These are phyloP conservation scores for Globisporangium mamillatum DNA, from an alignment of 352 stramenopile species.

Conservation along the genomic window DNA sequence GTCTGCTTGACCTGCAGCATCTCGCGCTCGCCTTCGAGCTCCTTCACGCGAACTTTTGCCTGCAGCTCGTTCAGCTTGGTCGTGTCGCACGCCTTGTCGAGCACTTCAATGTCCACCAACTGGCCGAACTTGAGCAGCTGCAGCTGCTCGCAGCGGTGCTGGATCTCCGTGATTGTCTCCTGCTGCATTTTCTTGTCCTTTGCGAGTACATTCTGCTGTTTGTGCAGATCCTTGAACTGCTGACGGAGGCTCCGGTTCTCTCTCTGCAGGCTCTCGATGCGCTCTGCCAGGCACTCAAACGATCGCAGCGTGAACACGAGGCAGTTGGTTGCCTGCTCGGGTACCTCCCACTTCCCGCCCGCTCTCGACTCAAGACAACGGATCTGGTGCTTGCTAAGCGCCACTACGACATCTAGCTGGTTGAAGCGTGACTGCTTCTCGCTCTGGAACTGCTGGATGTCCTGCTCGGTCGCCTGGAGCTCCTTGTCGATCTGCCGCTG, in stretches of 20 bases:
- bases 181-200: constrained; percentile 79
- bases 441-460: constrained; percentile 91
- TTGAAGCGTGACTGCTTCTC: constrained; percentile 94
- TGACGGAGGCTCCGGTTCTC: constrained; percentile 86
- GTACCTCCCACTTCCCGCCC: constrained; percentile 35
- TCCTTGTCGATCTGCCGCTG: constrained; percentile 93
- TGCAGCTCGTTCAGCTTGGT: constrained; percentile 67
- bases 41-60: constrained; percentile 65
- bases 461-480: constrained; percentile 76
- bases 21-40: constrained; percentile 65
- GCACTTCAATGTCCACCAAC: constrained; percentile 81
- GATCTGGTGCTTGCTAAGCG: constrained; percentile 74
- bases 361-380: constrained; percentile 40
- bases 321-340: constrained; percentile 43
- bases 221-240: constrained; percentile 88
- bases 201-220: constrained; percentile 78
- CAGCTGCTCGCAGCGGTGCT: constrained; percentile 72
- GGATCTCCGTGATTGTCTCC: constrained; percentile 56
- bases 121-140: constrained; percentile 81
- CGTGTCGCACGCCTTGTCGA: constrained; percentile 86
- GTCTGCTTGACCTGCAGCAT: constrained; percentile 42
- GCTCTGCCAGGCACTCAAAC: constrained; percentile 59
- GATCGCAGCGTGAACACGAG: constrained; percentile 71
- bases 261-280: constrained; percentile 76
- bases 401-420: constrained; percentile 79